Conservation (phyloP, 371 early-diverging fungal species). For the Rhizopus stolonifer region DNA sequence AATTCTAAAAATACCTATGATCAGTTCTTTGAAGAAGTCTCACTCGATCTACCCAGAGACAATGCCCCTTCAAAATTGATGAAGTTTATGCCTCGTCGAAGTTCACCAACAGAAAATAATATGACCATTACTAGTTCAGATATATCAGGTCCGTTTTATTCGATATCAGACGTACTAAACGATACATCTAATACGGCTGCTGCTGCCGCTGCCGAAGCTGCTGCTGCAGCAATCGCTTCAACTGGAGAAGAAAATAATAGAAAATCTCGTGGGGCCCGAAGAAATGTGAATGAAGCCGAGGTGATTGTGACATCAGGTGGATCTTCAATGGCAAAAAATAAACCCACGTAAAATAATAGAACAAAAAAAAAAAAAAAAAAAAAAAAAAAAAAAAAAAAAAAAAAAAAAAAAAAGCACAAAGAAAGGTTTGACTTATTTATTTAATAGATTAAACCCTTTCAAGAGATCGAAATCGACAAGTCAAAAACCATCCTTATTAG, state of each 20-base stretch:
- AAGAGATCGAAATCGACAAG: constrained; percentile 26
- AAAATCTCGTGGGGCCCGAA: constrained; percentile 34
- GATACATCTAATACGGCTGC: constrained; percentile 23
- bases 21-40: constrained; percentile 56
- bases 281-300: constrained; percentile 42
- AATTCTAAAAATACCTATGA: constrained; percentile 35
- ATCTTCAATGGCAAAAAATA: constrained; percentile 31
- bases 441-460: constrained; percentile 39
- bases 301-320: constrained; percentile 45
- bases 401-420: too few species aligned
- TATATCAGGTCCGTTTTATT: constrained; percentile 49
- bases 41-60: constrained; percentile 47
- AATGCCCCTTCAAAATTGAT: constrained; percentile 27
- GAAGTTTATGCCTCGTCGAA: constrained; percentile 44
- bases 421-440: background rate
- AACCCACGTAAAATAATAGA: constrained; percentile 48
- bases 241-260: constrained; percentile 13
- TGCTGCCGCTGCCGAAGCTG: constrained; percentile 20
- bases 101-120: background rate
- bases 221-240: constrained; percentile 12
- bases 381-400: too few species aligned
- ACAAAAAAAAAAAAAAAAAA: too few species aligned
- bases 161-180: constrained; percentile 48
- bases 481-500: constrained; percentile 45
- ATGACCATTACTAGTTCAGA: constrained; percentile 30